Evolutionary conservation across 2,329 filamentous ascomycete species (phyloP), one percentile per base, ranked within the genome.

Genomic region (Sodiomyces alkalinus): DNA sequence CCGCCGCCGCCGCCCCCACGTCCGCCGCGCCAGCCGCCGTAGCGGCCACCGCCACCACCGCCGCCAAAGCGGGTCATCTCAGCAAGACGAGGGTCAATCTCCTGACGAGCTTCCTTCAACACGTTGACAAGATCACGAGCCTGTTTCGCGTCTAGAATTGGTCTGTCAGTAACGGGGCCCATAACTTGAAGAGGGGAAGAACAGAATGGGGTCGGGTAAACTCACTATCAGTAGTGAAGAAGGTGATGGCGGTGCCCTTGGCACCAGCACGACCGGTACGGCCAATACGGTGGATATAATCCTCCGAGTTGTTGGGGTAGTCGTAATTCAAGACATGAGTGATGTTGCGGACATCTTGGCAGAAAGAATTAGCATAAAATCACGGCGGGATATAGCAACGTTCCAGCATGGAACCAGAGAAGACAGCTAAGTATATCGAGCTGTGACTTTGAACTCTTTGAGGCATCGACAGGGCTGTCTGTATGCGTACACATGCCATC

Each of bases 281-380:
- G 48, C 90, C 90, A 56, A 87, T 90, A 56, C 90, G 80, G 54
- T 94, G 90, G 44, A 96, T 92, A 50, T 96, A 96, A 52, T 96
- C 87, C 64, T 98, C 90, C 48, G 90, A 74, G 61, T 96, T 96
- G 68, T 96, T 96, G 57, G 87, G 87, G 62, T 96, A 96, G 58
- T 96, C 90, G 81, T 96, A 94, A 76, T 96, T 96, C 64, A 98
- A 73, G 62, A 98, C 90, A 66, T 98, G 90, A 62, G 90, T 96
- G 67, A 98, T 98, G 72, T 98, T 92, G 65, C 86, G 87, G 68
- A 98, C 90, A 80, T 98, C 90, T 96, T 94, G 53, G 51, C 48
- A 50, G 47, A 46, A 48, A 58, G 72, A 68, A 80, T 92, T 92
- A 92, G 83, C 64, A 69, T 64, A 59, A 62, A 65, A 56, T 56